phyloP scores from a whole-genome alignment of 495 filamentous ascomycete genomes.

The Trichocladium antarcticum region DNA sequence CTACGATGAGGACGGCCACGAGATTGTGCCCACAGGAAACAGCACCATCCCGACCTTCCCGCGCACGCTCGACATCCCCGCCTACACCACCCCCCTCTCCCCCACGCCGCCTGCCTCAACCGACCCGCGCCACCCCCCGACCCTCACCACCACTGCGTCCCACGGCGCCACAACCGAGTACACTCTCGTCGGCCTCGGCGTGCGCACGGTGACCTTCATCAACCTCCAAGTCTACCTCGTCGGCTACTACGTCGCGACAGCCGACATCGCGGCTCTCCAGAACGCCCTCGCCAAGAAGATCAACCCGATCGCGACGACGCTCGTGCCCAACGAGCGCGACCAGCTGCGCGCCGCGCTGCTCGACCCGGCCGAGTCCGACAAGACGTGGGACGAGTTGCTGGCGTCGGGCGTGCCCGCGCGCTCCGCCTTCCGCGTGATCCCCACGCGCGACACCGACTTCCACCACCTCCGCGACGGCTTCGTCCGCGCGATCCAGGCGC shows the following conservation, averaged over 20 bases:
- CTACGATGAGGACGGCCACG: constrained; percentile 44
- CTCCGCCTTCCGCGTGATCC: constrained; percentile 67
- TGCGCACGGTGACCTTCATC: constrained; percentile 80
- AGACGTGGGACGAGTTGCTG: constrained; percentile 63
- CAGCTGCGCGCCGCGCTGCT: constrained; percentile 55
- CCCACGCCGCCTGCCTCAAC: constrained; percentile 17
- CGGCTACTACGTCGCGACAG: constrained; percentile 74
- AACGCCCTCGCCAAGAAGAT: constrained; percentile 38
- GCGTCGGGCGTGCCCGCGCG: constrained; percentile 47
- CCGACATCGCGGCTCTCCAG: constrained; percentile 53
- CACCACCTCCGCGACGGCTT: constrained; percentile 83
- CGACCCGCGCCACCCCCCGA: constrained; percentile 11
- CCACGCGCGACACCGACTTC: constrained; percentile 82
- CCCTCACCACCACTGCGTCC: constrained; percentile 3
- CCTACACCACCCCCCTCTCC: constrained; percentile 21
- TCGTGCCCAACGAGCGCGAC: constrained; percentile 69
- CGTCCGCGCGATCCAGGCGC: constrained; percentile 67
- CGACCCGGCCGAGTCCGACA: constrained; percentile 54
- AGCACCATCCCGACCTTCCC: constrained; percentile 76
- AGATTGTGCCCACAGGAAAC: constrained; percentile 71
- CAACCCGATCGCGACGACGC: constrained; percentile 61
- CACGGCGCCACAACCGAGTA: constrained; percentile 48
- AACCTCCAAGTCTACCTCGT: constrained; percentile 91
- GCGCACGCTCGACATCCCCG: constrained; percentile 51
- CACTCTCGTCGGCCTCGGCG: constrained; percentile 74